Base-by-base conservation (phyloP, 768 basidiomycete species). In the Termitomyces eurrhizus region DNA sequence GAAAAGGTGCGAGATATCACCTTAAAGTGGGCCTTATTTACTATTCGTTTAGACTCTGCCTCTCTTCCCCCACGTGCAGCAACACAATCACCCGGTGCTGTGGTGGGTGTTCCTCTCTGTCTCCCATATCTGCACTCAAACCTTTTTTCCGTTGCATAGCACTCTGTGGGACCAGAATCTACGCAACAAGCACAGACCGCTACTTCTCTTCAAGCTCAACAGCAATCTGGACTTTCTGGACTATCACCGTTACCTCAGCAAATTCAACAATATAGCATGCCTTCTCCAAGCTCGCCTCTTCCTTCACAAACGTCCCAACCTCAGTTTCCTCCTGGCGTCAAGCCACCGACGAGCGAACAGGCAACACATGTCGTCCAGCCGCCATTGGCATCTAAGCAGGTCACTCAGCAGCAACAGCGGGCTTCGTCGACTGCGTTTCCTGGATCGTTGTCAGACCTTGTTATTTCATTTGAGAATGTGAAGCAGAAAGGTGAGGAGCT, bases 391-490 rank as follows among this genome's bases (percentile, higher is more conserved):
- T 69, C 79, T 35, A 80, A 80, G 60, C 81, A 79, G 59, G 72
- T 77, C 29, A 74, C 72, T 32, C 74, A 71, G 42, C 74, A 73
- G 57, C 79, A 78, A 39, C 69, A 33, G 13, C 45, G 79, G 21
- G 66, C 78, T 52, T 67, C 77, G 26, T 73, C 78, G 11, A 72
- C 71, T 26, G 84, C 84, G 24, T 88, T 89, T 82, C 94, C 92
- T 18, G 92, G 88, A 58, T 93, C 88, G 32, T 71, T 99, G 70
- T 92, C 93, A 12, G 96, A 98, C 70, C 80, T 99, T 56, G 95
- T 98, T 44, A 86, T 90, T 24, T 94, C 93, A 44, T 98, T 98
- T 69, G 96, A 98, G 77, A 90, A 82, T 50, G 94, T 96, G 48
- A 98, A 98, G 76, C 94, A 96, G 79, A 95, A 97, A 73, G 94